Conservation (phyloP, 2,329 filamentous ascomycete species). For the Fusarium aywerte region DNA sequence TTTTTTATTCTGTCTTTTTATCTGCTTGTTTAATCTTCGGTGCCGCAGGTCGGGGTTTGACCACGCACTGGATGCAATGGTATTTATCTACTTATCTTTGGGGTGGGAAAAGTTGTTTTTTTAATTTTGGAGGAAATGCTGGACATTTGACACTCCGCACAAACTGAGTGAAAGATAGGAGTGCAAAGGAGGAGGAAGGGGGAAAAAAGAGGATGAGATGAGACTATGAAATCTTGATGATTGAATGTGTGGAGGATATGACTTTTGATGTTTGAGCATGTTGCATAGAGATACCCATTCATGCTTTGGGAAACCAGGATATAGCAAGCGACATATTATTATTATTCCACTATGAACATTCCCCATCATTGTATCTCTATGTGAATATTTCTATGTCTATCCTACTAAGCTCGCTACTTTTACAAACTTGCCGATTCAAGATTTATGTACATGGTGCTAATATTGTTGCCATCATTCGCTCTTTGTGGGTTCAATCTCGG, state of each 20-base stretch:
- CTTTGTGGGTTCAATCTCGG: background rate
- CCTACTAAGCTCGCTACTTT: background rate
- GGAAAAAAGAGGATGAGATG: conserved; percentile 7
- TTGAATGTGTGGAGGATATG: conserved; percentile 40
- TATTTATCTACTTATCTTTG: conserved; percentile 28
- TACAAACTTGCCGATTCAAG: conserved; percentile 1
- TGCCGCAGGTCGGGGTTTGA: conserved; percentile 46
- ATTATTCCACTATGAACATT: conserved; percentile 22
- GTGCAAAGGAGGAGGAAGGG: conserved; percentile 37
- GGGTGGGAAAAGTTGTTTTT: conserved; percentile 18
- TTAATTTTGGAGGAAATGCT: conserved; percentile 42
- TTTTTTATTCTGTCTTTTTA: background rate
- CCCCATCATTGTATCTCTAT: background rate
- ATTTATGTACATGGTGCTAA: background rate
- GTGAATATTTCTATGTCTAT: background rate
- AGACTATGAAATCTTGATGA: conserved; percentile 45
- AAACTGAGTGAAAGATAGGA: conserved; percentile 23
- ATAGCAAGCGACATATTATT: conserved; percentile 48
- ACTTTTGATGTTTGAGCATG: conserved; percentile 42
- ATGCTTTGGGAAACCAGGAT: conserved; percentile 44
- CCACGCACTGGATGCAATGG: conserved; percentile 47
- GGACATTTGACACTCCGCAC: conserved; percentile 41
- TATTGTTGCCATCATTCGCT: background rate
- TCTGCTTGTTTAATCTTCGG: conserved; percentile 34
- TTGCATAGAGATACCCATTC: conserved; percentile 51